Evolutionary conservation across 2,329 filamentous ascomycete genomes (phyloP).

Genomic region (Helotiales sp.): DNA sequence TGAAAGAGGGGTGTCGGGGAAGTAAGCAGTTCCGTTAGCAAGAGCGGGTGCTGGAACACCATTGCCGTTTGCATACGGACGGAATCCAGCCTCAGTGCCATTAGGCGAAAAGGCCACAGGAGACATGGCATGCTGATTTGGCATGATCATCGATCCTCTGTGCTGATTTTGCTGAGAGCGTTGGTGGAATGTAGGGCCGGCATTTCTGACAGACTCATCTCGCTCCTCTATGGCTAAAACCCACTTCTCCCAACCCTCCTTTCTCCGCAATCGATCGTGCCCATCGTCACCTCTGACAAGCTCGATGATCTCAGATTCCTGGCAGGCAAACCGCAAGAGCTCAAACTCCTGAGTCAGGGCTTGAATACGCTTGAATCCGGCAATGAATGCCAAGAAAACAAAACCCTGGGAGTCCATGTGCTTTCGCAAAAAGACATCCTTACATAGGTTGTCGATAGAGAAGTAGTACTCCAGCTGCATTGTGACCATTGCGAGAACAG

Average conservation of each 20-base stretch:
- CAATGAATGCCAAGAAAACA: conserved; percentile 78
- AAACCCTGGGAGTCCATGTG: conserved; percentile 97
- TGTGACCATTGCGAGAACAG: conserved; percentile 49
- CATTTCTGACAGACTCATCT: conserved; percentile 73
- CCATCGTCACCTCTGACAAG: conserved; percentile 77
- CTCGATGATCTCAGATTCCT: conserved; percentile 74
- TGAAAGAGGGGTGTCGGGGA: conserved; percentile 59
- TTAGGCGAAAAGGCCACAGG: conserved; percentile 42
- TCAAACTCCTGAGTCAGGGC: conserved; percentile 73
- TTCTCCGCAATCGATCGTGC: conserved; percentile 76
- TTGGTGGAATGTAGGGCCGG: conserved; percentile 60
- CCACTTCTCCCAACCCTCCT: conserved; percentile 80
- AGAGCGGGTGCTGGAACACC: conserved; percentile 17
- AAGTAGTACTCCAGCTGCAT: conserved; percentile 88
- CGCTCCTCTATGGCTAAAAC: conserved; percentile 74
- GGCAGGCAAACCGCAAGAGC: conserved; percentile 75
- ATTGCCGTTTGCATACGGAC: conserved; percentile 35
- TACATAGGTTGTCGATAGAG: conserved; percentile 92
- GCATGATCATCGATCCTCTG: conserved; percentile 36
- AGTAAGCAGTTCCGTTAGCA: conserved; percentile 46
- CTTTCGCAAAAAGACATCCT: conserved; percentile 84
- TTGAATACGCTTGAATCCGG: conserved; percentile 85
- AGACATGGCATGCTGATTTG: conserved; percentile 38
- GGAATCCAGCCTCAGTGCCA: conserved; percentile 37
- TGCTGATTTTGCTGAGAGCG: conserved; percentile 31